phyloP scores from a whole-genome alignment of 2,329 filamentous ascomycete species.

The Botrytis pseudocinerea region DNA sequence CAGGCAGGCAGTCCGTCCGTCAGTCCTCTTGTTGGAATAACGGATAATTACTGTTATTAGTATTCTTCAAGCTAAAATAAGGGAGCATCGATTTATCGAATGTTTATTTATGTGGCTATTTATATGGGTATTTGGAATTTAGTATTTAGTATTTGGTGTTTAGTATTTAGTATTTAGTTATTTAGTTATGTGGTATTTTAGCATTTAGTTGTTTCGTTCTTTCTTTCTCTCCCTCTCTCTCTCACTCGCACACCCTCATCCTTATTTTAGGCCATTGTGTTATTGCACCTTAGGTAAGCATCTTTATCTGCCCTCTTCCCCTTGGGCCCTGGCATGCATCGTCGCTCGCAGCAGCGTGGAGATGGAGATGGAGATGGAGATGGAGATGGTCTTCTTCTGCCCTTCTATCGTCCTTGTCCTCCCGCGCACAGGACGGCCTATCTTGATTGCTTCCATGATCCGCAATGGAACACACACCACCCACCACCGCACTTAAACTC shows the following conservation, averaged over 20 bases:
- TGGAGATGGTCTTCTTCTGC: background rate
- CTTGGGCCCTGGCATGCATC: background rate
- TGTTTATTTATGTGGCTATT: background rate
- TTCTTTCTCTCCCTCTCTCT: too few species aligned
- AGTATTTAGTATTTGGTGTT: too few species aligned
- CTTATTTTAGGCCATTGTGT: too few species aligned
- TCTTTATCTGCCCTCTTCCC: background rate
- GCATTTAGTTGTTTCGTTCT: background rate
- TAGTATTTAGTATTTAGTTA: too few species aligned
- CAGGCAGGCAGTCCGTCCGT: background rate
- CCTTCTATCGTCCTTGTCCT: background rate
- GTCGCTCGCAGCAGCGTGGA: background rate
- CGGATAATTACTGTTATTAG: background rate
- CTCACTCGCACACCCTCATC: too few species aligned
- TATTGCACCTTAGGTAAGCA: too few species aligned
- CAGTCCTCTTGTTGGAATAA: background rate
- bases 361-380: background rate
- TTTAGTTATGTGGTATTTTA: too few species aligned
- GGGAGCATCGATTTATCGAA: background rate
- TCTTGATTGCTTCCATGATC: constrained; percentile 13
- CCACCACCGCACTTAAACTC: background rate
- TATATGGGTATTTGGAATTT: too few species aligned
- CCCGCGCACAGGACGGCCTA: background rate
- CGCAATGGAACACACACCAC: background rate
- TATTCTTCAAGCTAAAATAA: background rate